Evolutionary conservation across 495 filamentous ascomycete genomes (phyloP).

Genomic region (Penicillium nucicola): DNA sequence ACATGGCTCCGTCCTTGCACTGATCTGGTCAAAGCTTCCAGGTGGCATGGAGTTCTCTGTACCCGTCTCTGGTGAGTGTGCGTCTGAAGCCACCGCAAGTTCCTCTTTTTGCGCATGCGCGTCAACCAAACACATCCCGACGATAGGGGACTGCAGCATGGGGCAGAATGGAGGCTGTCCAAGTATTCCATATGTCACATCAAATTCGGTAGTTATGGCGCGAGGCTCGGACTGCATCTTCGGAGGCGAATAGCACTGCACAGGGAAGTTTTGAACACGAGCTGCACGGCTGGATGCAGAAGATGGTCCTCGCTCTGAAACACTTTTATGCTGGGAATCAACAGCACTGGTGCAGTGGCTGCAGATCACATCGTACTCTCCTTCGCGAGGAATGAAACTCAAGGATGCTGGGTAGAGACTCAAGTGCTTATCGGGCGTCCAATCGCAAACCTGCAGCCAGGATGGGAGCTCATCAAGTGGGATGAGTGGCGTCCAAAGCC

Average conservation of each 20-base stretch:
- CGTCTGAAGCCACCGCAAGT: no score
- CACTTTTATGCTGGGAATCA: conserved; percentile 28
- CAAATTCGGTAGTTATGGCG: no score
- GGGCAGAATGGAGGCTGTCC: conserved; percentile 17
- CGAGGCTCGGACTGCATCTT: no score
- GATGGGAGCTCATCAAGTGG: conserved; percentile 36
- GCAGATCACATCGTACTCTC: conserved; percentile 40
- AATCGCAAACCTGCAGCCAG: conserved; percentile 32
- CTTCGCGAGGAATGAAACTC: conserved; percentile 24
- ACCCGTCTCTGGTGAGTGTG: background rate
- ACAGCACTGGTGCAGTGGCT: conserved; percentile 28
- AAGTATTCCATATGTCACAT: background rate
- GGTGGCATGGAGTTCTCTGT: background rate
- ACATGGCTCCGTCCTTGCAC: no score
- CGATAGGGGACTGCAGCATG: conserved; percentile 13
- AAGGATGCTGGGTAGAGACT: conserved; percentile 23
- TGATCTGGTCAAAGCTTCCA: background rate
- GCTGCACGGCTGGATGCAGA: background rate
- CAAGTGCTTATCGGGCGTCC: conserved; percentile 15
- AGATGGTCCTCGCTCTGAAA: conserved; percentile 21
- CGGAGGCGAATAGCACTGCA: background rate
- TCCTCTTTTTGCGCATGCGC: background rate
- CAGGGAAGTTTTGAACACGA: conserved; percentile 8
- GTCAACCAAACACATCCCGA: conserved; percentile 18
- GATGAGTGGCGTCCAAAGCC: conserved; percentile 26